A percentile compares a stretch with the other conserved stretches of the same genome.
These are phyloP conservation scores for Chenopodium suecicum DNA, from an alignment of 148 eudicot genomes.

Conservation along the genomic window DNA sequence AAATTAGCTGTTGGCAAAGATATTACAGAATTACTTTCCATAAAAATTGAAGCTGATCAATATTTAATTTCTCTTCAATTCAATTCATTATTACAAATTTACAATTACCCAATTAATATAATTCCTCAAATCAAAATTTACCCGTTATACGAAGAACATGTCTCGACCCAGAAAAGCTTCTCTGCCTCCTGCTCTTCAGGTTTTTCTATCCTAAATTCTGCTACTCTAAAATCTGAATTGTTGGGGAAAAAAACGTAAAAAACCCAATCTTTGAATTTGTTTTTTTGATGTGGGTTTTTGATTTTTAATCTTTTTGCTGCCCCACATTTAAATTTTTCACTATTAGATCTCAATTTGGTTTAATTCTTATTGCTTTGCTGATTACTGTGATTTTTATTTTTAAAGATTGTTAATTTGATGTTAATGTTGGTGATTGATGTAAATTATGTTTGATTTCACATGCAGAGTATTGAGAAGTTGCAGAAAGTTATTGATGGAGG, in stretches of 20 bases:
- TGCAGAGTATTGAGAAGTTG: slow-evolving; percentile 73
- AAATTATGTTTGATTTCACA: not conserved
- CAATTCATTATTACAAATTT: too few relatives aligned
- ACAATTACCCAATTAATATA: not conserved
- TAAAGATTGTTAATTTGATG: not conserved
- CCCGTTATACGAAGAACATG: slow-evolving; percentile 22
- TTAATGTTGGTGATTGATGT: not conserved
- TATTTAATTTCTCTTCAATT: too few relatives aligned
- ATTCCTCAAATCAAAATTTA: not conserved
- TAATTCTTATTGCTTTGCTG: not conserved
- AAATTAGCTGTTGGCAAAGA: too few relatives aligned
- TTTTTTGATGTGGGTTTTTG: not conserved
- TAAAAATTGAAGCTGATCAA: not conserved
- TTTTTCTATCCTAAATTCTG: slow-evolving; percentile 7
- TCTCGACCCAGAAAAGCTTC: slow-evolving; percentile 51
- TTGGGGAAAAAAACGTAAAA: too few relatives aligned
- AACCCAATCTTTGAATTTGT: not conserved
- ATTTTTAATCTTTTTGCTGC: not conserved
- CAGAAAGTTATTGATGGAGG: slow-evolving; percentile 62
- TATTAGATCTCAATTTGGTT: slow-evolving; percentile 10
- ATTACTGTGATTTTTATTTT: not conserved
- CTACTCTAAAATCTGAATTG: not conserved
- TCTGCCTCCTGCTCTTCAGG: slow-evolving; percentile 67
- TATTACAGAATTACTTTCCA: not conserved
- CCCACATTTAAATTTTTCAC: not conserved